Evolutionary conservation across 2,329 filamentous ascomycete genomes (phyloP).

Genomic region (Aureobasidium lini): DNA sequence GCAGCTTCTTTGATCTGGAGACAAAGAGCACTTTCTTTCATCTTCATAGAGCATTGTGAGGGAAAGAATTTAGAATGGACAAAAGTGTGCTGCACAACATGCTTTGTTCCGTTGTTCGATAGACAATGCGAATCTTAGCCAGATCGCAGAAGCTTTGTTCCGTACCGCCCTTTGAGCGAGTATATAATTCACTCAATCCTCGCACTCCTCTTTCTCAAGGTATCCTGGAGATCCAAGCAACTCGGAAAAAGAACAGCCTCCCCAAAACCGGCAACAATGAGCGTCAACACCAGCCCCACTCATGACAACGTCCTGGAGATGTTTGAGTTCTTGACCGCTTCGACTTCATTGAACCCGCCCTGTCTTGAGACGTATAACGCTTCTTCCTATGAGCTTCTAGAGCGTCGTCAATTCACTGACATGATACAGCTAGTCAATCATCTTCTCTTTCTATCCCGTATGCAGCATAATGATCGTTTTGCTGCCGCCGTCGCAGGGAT

Average conservation of each 20-base stretch:
- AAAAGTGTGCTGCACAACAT: too few relatives aligned
- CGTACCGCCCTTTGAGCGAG: too few relatives aligned
- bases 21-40: too few relatives aligned
- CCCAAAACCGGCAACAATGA: neutral
- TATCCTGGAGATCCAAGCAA: neutral
- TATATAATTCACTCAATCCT: neutral
- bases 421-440: neutral
- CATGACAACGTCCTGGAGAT: conserved; percentile 5
- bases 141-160: neutral
- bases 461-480: neutral
- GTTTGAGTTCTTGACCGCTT: neutral
- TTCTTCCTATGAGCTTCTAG: neutral
- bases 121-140: neutral
- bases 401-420: conserved; percentile 5
- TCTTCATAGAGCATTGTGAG: too few relatives aligned
- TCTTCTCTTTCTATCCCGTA: neutral
- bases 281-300: neutral
- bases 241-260: too few relatives aligned
- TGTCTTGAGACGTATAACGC: neutral
- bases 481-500: neutral
- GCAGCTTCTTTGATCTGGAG: too few relatives aligned
- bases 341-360: neutral
- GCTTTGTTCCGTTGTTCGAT: neutral
- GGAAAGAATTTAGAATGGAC: too few relatives aligned
- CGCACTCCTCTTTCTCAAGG: neutral